A percentile compares a stretch with the other conserved stretches of the same genome.
Evolutionary conservation across 441 rosid genomes (phyloP).

Genomic region (Populus hybrid): DNA sequence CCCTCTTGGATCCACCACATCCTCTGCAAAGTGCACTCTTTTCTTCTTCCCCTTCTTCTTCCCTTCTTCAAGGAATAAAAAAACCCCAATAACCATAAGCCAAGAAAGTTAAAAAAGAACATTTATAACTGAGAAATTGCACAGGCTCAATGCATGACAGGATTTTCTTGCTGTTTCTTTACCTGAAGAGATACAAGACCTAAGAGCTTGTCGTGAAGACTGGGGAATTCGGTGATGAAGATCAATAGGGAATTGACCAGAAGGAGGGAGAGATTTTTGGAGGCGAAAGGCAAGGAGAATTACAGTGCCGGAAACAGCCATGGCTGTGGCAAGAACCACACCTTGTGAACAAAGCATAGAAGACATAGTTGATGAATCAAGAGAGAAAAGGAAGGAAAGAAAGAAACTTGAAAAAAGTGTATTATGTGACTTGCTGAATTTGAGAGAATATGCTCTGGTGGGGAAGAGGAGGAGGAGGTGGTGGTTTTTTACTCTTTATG

Average conservation of each 20-base stretch:
- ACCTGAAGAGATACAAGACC: slow-evolving; percentile 50
- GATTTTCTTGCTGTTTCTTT: not conserved
- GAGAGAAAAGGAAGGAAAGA: not conserved
- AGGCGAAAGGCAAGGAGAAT: slow-evolving; percentile 56
- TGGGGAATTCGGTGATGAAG: slow-evolving; percentile 15
- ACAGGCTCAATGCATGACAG: too few relatives aligned
- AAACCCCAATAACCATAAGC: not conserved
- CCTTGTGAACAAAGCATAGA: slow-evolving; percentile 46
- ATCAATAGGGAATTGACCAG: slow-evolving; percentile 22
- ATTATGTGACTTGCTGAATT: not conserved
- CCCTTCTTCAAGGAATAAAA: slow-evolving; percentile 24
- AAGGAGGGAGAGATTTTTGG: slow-evolving; percentile 33
- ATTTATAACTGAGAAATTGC: not conserved
- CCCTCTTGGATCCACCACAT: slow-evolving; percentile 53
- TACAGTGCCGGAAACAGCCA: slow-evolving; percentile 67
- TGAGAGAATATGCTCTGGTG: slow-evolving; percentile 13
- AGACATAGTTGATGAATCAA: slow-evolving; percentile 25
- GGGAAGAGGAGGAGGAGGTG: not conserved
- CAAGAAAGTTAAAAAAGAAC: not conserved
- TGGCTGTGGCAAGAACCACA: slow-evolving; percentile 52
- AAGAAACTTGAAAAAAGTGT: not conserved
- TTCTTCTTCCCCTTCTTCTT: slow-evolving; percentile 40
- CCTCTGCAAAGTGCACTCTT: slow-evolving; percentile 59
- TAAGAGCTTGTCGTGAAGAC: slow-evolving; percentile 18
- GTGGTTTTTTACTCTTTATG: slow-evolving; percentile 2